A percentile compares a stretch with the other conserved stretches of the same genome.
Conservation (phyloP, 2,329 filamentous ascomycete genomes). For the Epichloe sylvatica region DNA sequence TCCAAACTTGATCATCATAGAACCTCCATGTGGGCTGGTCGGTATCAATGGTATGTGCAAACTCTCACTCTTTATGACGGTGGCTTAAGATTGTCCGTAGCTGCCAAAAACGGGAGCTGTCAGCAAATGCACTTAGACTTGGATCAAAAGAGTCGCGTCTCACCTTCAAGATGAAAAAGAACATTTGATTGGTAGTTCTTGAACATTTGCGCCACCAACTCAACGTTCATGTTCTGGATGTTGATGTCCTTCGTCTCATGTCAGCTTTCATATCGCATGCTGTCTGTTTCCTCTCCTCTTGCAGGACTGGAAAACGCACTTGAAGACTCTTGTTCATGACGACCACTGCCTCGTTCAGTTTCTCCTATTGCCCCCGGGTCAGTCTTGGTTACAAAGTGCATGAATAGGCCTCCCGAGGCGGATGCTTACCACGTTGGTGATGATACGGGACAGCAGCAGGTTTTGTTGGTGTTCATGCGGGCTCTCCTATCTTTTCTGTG, state of each 20-base stretch:
- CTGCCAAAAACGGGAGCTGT: conserved; percentile 28
- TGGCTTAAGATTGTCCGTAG: conserved; percentile 71
- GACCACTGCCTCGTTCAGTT: conserved; percentile 87
- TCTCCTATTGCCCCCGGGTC: conserved; percentile 49
- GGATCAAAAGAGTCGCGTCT: conserved; percentile 7
- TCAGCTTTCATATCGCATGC: background rate
- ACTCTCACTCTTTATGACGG: conserved; percentile 39
- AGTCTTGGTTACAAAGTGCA: background rate
- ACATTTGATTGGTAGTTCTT: conserved; percentile 99
- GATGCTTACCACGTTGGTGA: conserved; percentile 77
- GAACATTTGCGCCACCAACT: conserved; percentile 97
- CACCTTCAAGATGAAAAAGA: conserved; percentile 92
- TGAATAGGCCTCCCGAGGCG: background rate
- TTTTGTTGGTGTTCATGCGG: conserved; percentile 97
- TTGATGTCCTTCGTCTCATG: conserved; percentile 65
- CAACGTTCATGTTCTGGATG: conserved; percentile 96
- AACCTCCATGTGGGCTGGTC: background rate
- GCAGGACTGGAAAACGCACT: conserved; percentile 28
- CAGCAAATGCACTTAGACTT: background rate
- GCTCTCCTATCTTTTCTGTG: conserved; percentile 50
- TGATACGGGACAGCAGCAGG: conserved; percentile 82
- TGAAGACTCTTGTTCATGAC: conserved; percentile 87
- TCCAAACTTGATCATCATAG: background rate
- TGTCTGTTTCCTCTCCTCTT: background rate
- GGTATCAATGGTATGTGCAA: background rate